phyloP scores from a whole-genome alignment of 164 flowering plant species.

The Umbellularia californica region DNA sequence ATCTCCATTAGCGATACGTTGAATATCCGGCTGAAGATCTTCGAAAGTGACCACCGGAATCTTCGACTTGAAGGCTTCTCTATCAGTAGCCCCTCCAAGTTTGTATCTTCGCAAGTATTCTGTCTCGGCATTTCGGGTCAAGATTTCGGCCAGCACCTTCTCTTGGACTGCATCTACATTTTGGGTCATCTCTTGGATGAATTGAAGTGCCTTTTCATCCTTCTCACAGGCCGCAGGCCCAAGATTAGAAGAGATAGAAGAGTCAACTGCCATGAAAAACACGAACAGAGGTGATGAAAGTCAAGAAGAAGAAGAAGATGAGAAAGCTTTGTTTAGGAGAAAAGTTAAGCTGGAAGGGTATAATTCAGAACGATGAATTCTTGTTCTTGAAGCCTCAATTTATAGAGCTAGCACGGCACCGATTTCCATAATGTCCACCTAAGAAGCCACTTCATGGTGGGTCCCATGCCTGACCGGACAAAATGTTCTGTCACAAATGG shows the following conservation, averaged over 20 bases:
- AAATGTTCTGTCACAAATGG: not conserved
- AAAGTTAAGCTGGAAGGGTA: not conserved
- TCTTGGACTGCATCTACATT: slow-evolving; percentile 53
- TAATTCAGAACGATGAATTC: not conserved
- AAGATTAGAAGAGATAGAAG: slow-evolving; percentile 16
- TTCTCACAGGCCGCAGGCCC: slow-evolving; percentile 40
- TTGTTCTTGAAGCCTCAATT: not conserved
- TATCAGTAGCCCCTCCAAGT: slow-evolving; percentile 46
- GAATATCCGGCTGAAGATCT: slow-evolving; percentile 63
- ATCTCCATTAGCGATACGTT: slow-evolving; percentile 72
- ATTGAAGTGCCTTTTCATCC: slow-evolving; percentile 50
- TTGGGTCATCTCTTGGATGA: slow-evolving; percentile 63
- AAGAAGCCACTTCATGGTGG: not conserved
- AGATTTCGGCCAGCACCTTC: slow-evolving; percentile 47
- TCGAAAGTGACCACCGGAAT: slow-evolving; percentile 62
- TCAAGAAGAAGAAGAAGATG: not conserved
- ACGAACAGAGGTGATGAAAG: not conserved
- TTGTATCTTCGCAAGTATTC: slow-evolving; percentile 51
- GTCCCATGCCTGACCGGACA: slow-evolving; percentile 7
- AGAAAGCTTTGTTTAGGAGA: too few species aligned
- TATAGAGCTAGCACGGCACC: not conserved
- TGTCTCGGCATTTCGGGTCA: slow-evolving; percentile 42
- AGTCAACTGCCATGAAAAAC: slow-evolving; percentile 28
- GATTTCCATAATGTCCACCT: slow-evolving; percentile 2
- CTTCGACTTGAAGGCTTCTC: slow-evolving; percentile 49